Evolutionary conservation across 768 basidiomycete species (phyloP), one percentile per base, ranked within the genome.

Genomic region (Russula sp.): DNA sequence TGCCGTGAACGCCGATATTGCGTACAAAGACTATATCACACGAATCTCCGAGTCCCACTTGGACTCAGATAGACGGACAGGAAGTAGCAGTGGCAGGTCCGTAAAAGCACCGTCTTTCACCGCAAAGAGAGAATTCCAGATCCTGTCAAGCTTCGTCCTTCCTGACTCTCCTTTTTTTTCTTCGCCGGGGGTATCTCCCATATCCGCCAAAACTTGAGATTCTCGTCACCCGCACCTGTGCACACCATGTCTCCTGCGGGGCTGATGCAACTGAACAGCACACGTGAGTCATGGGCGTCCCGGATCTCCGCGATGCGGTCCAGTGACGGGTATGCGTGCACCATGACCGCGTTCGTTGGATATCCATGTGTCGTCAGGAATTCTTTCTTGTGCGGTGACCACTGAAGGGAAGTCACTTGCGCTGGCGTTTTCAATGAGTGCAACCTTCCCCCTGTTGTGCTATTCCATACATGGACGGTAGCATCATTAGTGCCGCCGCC

Each of bases 191-290:
- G 78, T 45, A 79, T 73, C 52, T 90, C 89, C 90, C 90, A 91
- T 42, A 92, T 80, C 61, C 85, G 83, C 94, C 94, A 96, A 75
- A 96, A 96, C 78, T 98, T 98, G 69, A 98, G 77, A 69, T 95
- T 95, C 78, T 98, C 96, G 70, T 98, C 97, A 0, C 89, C 89
- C 1, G 92, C 93, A 8, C 90, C 93, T 0, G 96, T 98, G 65
- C 86, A 89, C 10, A 99, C 86, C 5, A 93, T 85, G 66, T 94
- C 93, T 0, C 97, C 97, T 7, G 85, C 88, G 2, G 97, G 97
- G 59, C 88, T 84, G 8, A 97, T 71, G 22, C 87, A 84, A 59
- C 88, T 91, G 71, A 88, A 93, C 45, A 98, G 75, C 55, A 98
- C 90, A 3, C 97, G 78, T 35, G 88, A 86, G 71, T 98, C 95